These are phyloP conservation scores for Kurtzmaniella natalensis DNA, from an alignment of 1,139 yeast genomes.

Conservation along the genomic window DNA sequence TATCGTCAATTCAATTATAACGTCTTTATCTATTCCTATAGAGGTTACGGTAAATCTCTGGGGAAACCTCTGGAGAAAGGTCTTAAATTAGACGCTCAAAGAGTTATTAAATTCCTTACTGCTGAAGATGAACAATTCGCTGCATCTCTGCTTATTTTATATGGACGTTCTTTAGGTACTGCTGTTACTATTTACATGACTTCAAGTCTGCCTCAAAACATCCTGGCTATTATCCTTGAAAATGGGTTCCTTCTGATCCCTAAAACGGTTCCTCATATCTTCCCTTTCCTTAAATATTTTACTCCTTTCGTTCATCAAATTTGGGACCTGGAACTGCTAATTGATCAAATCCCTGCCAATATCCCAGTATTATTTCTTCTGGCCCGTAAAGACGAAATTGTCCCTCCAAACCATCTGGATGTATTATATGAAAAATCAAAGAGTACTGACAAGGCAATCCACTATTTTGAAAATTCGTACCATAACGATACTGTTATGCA, in stretches of 20 bases:
- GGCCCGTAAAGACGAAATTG: constrained; percentile 82
- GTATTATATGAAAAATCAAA: constrained; percentile 49
- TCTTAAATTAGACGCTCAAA: constrained; percentile 74
- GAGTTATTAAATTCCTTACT: constrained; percentile 58
- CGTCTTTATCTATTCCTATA: constrained; percentile 80
- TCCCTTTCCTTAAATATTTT: constrained; percentile 62
- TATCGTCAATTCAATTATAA: constrained; percentile 65
- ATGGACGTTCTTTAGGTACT: constrained; percentile 93
- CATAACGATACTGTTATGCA: constrained; percentile 82
- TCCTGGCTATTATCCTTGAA: constrained; percentile 71
- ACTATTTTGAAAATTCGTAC: constrained; percentile 52
- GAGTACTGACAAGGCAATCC: constrained; percentile 41
- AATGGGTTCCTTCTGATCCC: constrained; percentile 80
- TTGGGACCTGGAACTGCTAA: constrained; percentile 76
- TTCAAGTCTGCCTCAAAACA: constrained; percentile 42
- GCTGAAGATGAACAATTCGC: constrained; percentile 49
- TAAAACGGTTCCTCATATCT: constrained; percentile 77
- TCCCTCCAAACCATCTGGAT: constrained; percentile 84
- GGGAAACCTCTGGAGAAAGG: constrained; percentile 80
- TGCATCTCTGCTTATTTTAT: constrained; percentile 56
- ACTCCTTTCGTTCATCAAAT: constrained; percentile 66
- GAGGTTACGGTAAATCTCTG: constrained; percentile 88
- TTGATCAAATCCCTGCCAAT: constrained; percentile 45
- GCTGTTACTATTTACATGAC: constrained; percentile 89
- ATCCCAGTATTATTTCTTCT: constrained; percentile 70